These are phyloP conservation scores for Epichloe brachyelytri DNA, from an alignment of 2,329 filamentous ascomycete genomes.

Conservation along the genomic window DNA sequence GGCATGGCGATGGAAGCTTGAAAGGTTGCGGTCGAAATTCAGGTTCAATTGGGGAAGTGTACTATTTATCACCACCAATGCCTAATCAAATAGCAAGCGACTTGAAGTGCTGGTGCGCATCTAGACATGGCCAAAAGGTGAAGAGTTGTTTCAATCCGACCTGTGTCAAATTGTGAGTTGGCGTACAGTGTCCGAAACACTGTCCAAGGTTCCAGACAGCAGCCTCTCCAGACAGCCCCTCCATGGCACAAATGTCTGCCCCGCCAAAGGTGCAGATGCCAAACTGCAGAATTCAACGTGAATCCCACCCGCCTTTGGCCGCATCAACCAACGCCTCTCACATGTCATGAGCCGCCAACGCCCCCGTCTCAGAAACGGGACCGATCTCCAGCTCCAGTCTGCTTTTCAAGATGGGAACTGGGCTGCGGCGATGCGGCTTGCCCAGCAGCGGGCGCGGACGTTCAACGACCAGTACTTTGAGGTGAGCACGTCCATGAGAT, in stretches of 20 bases:
- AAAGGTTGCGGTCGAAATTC: too few relatives aligned
- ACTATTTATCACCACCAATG: background rate
- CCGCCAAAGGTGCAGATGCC: background rate
- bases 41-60: too few relatives aligned
- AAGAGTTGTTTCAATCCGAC: too few relatives aligned
- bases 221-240: background rate
- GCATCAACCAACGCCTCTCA: background rate
- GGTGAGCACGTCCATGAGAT: conserved; percentile 18
- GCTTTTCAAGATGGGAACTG: conserved; percentile 44
- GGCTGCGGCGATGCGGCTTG: conserved; percentile 35
- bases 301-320: background rate
- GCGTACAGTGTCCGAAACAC: background rate
- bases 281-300: background rate
- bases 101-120: too few relatives aligned
- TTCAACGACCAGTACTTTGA: conserved; percentile 44
- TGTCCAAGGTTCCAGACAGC: background rate
- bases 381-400: conserved; percentile 41
- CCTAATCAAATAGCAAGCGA: background rate
- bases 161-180: too few relatives aligned
- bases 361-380: conserved; percentile 32
- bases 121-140: too few relatives aligned
- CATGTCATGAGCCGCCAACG: conserved; percentile 21
- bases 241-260: background rate
- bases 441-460: conserved; percentile 35
- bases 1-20: background rate